Evolutionary conservation across 2,329 filamentous ascomycete species (phyloP), one percentile per base, ranked within the genome.

Genomic region (Sporothrix pallida): DNA sequence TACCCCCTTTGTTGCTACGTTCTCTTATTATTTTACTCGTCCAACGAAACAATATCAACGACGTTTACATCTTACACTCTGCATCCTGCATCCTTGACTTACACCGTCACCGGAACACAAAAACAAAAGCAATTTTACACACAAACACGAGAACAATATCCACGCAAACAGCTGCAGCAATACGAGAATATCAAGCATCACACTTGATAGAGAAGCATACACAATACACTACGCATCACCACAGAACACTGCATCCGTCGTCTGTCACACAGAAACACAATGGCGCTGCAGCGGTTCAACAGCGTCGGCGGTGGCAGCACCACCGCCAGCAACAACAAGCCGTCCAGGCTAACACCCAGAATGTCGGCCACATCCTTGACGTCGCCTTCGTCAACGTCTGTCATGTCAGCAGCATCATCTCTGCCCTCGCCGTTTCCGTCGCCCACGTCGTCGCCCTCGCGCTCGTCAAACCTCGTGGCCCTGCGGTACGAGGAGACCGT

Each of bases 401-500:
- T 67, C 12, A 26, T 23, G n/a, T 67, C 42, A 8, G 42, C 62
- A 15, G 37, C 79, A 26, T 3, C 46, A 23, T 20, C 65, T 1
- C 46, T 54, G 17, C 17, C 60, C 20, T 42, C 52, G 52, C 20
- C 20, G 52, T 56, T 37, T 37, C 31, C 58, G 2, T 9, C 63
- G 3, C 31, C 63, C 0, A 15, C 54, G 26, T 46, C 54, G 26
- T 46, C 54, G 73, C 78, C 81, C 75, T 78, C 88, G 77, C 81
- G 83, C 58, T 82, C 80, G 76, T 20, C 20, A 12, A 52, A 71
- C 56, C 80, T 90, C 77, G 83, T 90, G 74, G 85, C 85, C 67
- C 78, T 91, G 72, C 86, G 87, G 74, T 91, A 91, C 82, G 89
- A 91, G 78, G 86, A 90, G 80, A 88, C 87, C 50, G 82, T 86